These are phyloP conservation scores for Rhodamnia argentea DNA, from an alignment of 345 rosid genomes.

Conservation along the genomic window DNA sequence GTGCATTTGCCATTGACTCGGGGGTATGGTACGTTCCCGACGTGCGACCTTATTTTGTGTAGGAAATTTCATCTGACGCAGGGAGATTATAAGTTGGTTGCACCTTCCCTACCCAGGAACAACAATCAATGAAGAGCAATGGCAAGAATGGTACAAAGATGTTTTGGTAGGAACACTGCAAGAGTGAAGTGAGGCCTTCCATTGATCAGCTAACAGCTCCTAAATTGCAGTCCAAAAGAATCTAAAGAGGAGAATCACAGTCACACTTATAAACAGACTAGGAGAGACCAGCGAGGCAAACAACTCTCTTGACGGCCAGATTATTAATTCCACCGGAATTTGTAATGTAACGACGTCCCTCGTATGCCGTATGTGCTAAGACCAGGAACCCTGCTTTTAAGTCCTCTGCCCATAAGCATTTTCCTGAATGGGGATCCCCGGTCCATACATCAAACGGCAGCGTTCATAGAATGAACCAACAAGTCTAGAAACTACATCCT, in stretches of 20 bases:
- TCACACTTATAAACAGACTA: background rate
- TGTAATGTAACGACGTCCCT: background rate
- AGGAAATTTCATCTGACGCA: conserved; percentile 17
- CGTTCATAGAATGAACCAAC: conserved; percentile 73
- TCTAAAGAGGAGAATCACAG: background rate
- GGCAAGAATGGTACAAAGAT: background rate
- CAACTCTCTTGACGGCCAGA: background rate
- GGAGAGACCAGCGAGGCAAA: background rate
- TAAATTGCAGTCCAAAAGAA: background rate
- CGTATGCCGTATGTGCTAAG: background rate
- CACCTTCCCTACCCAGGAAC: background rate
- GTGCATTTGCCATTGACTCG: background rate
- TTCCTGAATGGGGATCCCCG: conserved; percentile 58
- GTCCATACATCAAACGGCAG: conserved; percentile 74
- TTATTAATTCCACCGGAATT: background rate
- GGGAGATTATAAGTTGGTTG: too few species aligned
- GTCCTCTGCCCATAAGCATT: conserved; percentile 46
- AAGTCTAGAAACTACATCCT: conserved; percentile 75
- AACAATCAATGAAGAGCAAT: background rate
- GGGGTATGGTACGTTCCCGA: too few species aligned
- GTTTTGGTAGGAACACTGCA: background rate
- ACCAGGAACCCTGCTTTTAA: conserved; percentile 1
- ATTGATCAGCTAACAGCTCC: background rate
- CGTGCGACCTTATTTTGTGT: too few species aligned
- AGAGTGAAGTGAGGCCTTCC: background rate